phyloP scores from a whole-genome alignment of 208 protist species.

The Leishmania mexicana region DNA sequence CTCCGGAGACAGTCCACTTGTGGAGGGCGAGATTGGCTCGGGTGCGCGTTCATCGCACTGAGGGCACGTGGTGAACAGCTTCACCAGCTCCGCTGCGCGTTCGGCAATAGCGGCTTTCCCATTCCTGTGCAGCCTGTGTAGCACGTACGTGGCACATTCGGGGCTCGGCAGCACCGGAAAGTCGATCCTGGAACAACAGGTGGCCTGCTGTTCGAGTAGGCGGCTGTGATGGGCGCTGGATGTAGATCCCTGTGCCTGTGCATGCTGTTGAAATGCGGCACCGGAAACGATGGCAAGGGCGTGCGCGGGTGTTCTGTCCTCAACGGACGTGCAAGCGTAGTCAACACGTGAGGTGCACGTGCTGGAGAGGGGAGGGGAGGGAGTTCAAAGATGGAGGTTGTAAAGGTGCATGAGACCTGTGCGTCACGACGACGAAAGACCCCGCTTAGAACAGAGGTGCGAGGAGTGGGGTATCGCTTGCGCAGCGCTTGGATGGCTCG shows the following conservation, averaged over 20 bases:
- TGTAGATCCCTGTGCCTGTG: neutral
- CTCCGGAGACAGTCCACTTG: neutral
- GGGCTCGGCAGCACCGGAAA: slow-evolving; percentile 6
- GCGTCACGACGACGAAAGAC: neutral
- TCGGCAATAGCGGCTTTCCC: neutral
- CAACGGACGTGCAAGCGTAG: neutral
- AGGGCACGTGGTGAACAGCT: neutral
- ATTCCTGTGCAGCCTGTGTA: neutral
- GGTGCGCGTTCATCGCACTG: neutral
- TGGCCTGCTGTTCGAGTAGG: neutral
- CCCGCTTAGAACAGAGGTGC: neutral
- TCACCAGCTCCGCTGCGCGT: neutral
- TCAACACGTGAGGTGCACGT: neutral
- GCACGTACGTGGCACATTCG: slow-evolving; percentile 2
- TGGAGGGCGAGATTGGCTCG: neutral
- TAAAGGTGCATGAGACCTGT: neutral
- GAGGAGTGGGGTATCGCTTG: neutral
- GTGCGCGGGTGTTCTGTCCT: neutral
- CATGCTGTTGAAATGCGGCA: neutral
- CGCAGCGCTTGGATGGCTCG: neutral
- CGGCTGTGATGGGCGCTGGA: neutral
- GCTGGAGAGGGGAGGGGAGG: neutral
- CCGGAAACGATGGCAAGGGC: neutral
- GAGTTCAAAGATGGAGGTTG: neutral
- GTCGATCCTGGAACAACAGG: slow-evolving; percentile 11